These are phyloP conservation scores for Coemansia sp. DNA, from an alignment of 192 early-diverging fungal genomes.

Conservation along the genomic window DNA sequence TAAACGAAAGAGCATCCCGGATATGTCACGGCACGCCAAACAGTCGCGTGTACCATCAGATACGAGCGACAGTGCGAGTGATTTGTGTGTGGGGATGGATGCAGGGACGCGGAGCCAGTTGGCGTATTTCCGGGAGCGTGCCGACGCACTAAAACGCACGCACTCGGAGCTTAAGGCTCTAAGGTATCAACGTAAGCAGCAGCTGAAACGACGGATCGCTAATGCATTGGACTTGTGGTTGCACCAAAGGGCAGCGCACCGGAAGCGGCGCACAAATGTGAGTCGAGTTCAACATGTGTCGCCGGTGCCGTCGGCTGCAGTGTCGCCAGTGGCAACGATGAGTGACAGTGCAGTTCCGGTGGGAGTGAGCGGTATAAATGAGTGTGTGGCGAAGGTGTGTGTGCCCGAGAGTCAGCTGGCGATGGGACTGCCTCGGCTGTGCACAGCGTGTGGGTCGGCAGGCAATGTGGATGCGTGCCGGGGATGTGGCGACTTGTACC, in stretches of 20 bases:
- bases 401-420: neutral
- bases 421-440: constrained; percentile 6
- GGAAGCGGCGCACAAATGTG: neutral
- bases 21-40: constrained; percentile 48
- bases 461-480: constrained; percentile 28
- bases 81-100: constrained; percentile 1
- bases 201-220: constrained; percentile 25
- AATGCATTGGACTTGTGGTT: constrained; percentile 30
- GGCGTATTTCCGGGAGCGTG: constrained; percentile 13
- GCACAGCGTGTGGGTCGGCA: constrained; percentile 33
- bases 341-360: neutral
- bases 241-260: neutral
- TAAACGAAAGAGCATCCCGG: constrained; percentile 53
- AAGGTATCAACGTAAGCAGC: constrained; percentile 38
- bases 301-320: neutral
- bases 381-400: neutral
- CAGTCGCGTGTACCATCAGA: constrained; percentile 42
- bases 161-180: constrained; percentile 25
- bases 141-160: constrained; percentile 22
- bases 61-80: neutral
- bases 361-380: neutral
- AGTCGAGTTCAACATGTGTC: neutral
- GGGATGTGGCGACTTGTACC: constrained; percentile 56
- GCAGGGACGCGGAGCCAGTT: constrained; percentile 10
- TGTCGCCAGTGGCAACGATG: neutral